phyloP scores from a whole-genome alignment of 139 green algal genomes.

The Auxenochlorella pyrenoidosa region DNA sequence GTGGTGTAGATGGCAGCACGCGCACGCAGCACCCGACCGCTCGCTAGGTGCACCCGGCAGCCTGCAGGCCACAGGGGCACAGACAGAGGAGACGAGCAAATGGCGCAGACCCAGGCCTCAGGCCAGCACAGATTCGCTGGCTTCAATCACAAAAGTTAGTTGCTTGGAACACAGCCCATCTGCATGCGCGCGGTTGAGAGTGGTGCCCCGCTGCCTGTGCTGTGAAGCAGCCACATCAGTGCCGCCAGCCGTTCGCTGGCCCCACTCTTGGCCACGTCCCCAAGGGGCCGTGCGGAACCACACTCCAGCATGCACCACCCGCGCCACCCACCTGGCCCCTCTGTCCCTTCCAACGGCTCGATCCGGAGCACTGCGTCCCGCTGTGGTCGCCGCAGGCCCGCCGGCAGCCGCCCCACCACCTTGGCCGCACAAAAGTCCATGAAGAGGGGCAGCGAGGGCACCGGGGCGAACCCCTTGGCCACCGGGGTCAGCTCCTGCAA shows the following conservation, averaged over 20 bases:
- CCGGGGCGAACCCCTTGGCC: conserved; percentile 19
- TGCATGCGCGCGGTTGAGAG: too few relatives aligned
- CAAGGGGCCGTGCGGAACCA: too few relatives aligned
- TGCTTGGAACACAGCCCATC: too few relatives aligned
- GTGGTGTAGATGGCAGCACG: conserved; percentile 15
- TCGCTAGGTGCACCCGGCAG: conserved; percentile 16
- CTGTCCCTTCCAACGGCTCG: neutral
- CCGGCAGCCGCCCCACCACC: neutral
- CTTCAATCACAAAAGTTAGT: too few relatives aligned
- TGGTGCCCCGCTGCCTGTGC: too few relatives aligned
- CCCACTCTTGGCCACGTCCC: too few relatives aligned
- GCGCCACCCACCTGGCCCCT: neutral
- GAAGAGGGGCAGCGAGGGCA: conserved; percentile 23
- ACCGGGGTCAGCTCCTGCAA: conserved; percentile 19
- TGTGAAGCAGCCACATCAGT: too few relatives aligned
- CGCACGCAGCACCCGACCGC: neutral
- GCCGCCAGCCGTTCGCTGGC: too few relatives aligned
- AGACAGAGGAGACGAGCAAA: too few relatives aligned
- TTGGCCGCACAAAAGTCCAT: neutral
- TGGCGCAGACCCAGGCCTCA: too few relatives aligned
- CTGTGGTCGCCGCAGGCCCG: neutral
- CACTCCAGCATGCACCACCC: neutral
- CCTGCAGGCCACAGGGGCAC: neutral
- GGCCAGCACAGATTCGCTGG: too few relatives aligned
- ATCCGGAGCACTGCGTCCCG: neutral